Conservation (phyloP, 108 stramenopile genomes). For the Asterionellopsis glacialis region DNA sequence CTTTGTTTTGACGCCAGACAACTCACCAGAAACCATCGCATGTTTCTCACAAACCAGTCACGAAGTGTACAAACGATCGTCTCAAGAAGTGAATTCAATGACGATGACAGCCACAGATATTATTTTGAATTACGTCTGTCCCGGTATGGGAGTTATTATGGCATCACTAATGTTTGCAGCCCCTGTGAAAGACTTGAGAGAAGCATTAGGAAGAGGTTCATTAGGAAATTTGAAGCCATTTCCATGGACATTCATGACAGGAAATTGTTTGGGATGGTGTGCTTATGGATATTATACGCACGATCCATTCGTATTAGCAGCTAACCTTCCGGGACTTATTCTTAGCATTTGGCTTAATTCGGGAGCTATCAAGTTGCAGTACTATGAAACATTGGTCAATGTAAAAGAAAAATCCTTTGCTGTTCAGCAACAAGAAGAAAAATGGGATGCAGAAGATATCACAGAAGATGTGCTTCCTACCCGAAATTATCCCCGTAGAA, state of each 20-base stretch:
- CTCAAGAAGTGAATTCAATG: too few relatives aligned
- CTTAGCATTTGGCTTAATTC: slow-evolving; percentile 74
- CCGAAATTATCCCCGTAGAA: too few relatives aligned
- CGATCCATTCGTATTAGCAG: slow-evolving; percentile 67
- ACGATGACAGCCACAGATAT: slow-evolving; percentile 20
- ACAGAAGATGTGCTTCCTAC: not conserved
- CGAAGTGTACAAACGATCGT: too few relatives aligned
- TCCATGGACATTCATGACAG: slow-evolving; percentile 79
- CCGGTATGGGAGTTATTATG: slow-evolving; percentile 52
- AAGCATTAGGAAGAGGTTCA: slow-evolving; percentile 32
- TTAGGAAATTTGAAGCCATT: slow-evolving; percentile 59
- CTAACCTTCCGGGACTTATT: slow-evolving; percentile 71
- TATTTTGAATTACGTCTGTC: slow-evolving; percentile 53
- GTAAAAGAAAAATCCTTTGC: not conserved
- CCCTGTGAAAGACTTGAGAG: slow-evolving; percentile 42
- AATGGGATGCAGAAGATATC: not conserved
- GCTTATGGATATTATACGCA: slow-evolving; percentile 42
- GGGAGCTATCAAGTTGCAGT: slow-evolving; percentile 80
- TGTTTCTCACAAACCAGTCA: too few relatives aligned
- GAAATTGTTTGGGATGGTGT: slow-evolving; percentile 74
- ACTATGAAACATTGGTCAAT: slow-evolving; percentile 24
- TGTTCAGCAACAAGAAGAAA: slow-evolving; percentile 5
- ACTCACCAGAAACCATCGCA: too few relatives aligned
- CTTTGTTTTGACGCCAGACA: too few relatives aligned
- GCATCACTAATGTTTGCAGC: slow-evolving; percentile 56